These are phyloP conservation scores for Microsporum audouinii DNA, from an alignment of 2,329 filamentous ascomycete species.

Conservation along the genomic window DNA sequence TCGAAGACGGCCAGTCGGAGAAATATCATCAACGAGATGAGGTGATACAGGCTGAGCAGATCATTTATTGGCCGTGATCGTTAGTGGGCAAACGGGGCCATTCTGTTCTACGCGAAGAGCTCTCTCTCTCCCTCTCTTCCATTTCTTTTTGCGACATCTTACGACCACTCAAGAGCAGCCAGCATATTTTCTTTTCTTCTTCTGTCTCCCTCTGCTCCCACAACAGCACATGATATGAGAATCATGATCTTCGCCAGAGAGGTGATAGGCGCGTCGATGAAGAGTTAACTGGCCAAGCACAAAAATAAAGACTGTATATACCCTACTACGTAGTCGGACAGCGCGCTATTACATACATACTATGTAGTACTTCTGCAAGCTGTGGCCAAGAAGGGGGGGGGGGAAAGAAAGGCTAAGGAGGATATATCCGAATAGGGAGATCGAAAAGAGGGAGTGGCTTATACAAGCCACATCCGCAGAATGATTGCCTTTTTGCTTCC, in stretches of 20 bases:
- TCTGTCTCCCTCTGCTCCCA: neutral
- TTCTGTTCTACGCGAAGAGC: neutral
- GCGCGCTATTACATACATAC: neutral
- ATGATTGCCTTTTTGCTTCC: neutral
- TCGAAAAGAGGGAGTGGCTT: neutral
- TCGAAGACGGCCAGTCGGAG: neutral
- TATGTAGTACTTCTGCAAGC: neutral
- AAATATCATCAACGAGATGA: neutral
- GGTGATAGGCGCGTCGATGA: neutral
- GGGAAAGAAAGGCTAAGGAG: neutral
- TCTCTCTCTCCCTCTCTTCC: neutral
- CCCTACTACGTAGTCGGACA: neutral
- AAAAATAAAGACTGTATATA: neutral
- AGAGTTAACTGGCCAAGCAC: neutral
- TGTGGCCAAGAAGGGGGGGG: neutral
- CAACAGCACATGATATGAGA: neutral
- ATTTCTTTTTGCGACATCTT: neutral
- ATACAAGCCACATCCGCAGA: neutral
- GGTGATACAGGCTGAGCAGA: constrained; percentile 1
- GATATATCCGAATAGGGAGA: neutral
- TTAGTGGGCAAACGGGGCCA: neutral
- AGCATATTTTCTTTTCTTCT: neutral
- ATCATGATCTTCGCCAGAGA: neutral
- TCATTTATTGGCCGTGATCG: neutral
- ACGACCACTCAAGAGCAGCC: neutral